Evolutionary conservation across 768 basidiomycete species (phyloP).

Genomic region (Hypsizygus marmoreus): DNA sequence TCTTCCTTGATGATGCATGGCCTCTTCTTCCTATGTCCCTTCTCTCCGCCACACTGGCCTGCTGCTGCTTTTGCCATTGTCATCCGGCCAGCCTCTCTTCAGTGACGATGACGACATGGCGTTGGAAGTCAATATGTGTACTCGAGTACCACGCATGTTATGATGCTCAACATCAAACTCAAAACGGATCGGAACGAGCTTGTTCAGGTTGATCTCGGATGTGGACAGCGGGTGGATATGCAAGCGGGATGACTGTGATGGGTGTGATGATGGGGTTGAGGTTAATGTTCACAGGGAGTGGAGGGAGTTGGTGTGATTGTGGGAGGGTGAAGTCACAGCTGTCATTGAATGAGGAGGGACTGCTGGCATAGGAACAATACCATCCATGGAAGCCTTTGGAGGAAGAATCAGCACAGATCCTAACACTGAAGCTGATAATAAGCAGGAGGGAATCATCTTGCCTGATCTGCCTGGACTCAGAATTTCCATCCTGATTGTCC

Average conservation of each 20-base stretch:
- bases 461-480: too few relatives aligned
- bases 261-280: constrained; percentile 61
- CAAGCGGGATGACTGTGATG: constrained; percentile 59
- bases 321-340: background rate
- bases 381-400: too few relatives aligned
- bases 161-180: constrained; percentile 96
- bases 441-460: too few relatives aligned
- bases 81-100: constrained; percentile 16
- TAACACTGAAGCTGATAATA: too few relatives aligned
- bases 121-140: constrained; percentile 73
- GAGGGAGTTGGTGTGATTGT: constrained; percentile 24
- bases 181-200: constrained; percentile 91
- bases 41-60: constrained; percentile 33
- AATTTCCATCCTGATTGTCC: too few relatives aligned
- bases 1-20: constrained; percentile 45
- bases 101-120: background rate
- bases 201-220: constrained; percentile 52
- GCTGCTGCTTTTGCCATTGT: constrained; percentile 56
- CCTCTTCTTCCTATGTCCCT: constrained; percentile 37
- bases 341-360: constrained; percentile 6
- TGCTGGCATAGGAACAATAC: constrained; percentile 13
- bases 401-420: too few relatives aligned
- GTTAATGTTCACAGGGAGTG: constrained; percentile 42
- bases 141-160: constrained; percentile 90
- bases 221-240: constrained; percentile 55